A percentile compares a stretch with the other conserved stretches of the same genome.
These are phyloP conservation scores for Centella asiatica DNA, from an alignment of 129 eudicot species.

Conservation along the genomic window DNA sequence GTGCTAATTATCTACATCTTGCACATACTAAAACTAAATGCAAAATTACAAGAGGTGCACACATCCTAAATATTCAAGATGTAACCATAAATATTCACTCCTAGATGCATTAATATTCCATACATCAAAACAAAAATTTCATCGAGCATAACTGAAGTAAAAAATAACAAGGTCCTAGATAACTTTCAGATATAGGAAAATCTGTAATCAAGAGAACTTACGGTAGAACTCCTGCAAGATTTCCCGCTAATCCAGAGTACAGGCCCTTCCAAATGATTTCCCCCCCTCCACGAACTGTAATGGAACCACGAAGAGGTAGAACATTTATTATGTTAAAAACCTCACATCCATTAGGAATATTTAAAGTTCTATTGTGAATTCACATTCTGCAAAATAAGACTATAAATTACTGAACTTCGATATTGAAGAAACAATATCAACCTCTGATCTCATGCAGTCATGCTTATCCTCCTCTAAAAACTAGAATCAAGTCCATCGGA, in stretches of 20 bases:
- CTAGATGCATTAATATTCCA: background rate
- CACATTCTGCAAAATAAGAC: background rate
- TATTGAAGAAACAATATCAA: too few relatives aligned
- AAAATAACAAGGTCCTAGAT: background rate
- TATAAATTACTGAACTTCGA: too few relatives aligned
- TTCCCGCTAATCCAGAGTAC: constrained; percentile 81
- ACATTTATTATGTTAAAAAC: background rate
- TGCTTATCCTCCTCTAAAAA: too few relatives aligned
- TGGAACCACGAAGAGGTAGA: constrained; percentile 19
- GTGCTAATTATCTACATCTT: too few relatives aligned
- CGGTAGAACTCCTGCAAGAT: constrained; percentile 87
- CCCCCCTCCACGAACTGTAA: constrained; percentile 78
- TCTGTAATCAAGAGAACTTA: constrained; percentile 29
- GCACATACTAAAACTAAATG: too few relatives aligned
- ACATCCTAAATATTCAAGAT: too few relatives aligned
- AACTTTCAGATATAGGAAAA: background rate
- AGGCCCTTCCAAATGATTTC: constrained; percentile 61
- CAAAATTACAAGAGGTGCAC: too few relatives aligned
- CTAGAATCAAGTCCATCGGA: too few relatives aligned
- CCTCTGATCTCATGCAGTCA: too few relatives aligned
- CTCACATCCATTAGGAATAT: background rate
- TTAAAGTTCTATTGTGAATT: background rate
- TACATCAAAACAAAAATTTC: too few relatives aligned
- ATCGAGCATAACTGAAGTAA: background rate
- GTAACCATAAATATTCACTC: background rate